Base-by-base conservation (phyloP, 352 stramenopile genomes). In the Phytophthora pluvialis region DNA sequence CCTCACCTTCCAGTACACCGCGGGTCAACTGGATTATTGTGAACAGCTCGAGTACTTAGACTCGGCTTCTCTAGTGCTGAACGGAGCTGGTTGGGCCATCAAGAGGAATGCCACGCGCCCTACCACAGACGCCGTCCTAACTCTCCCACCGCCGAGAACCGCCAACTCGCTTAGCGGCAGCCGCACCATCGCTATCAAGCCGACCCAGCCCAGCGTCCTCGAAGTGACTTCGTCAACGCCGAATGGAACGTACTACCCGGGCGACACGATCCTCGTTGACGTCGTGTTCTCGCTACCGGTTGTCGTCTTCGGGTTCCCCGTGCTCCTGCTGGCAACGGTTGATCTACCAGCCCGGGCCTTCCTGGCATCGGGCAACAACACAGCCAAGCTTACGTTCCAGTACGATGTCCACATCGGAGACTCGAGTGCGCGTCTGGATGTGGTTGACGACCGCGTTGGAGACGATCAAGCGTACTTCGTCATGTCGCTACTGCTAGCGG, bases 241-340 rank as follows among this genome's bases (percentile, higher is more conserved):
- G 0, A 70, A 88, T 51, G 85, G 72, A 1, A 82, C 61, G 7
- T 92, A 90, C 42, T 86, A 75, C 44, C 70, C 77, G 10, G 86
- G 86, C 3, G 86, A 94, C 35, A 71, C 53, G 0, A 67, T 94
- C 12, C 54, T 78, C 0, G 60, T 94, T 16, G 57, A 81, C 7
- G 70, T 94, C 1, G 54, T 70, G 3, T 94, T 94, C 43, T 86
- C 86, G 1, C 46, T 92, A 25, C 83, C 81, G 4, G 86, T 94
- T 0, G 38, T 85, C 0, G 83, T 90, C 11, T 80, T 78, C 57
- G 83, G 83, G 0, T 70, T 64, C 9, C 83, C 85, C 3, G 56
- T 75, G 1, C 18, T 93, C 4, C 29, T 74, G 0, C 33, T 93
- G 3, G 68, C 64, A 4, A 73, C 60, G 48, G 64, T 2, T 5